Percentiles rank a stretch among this genome's conserved stretches.
phyloP scores from a whole-genome alignment of 345 rosid species.

The Ceriops decandra region DNA sequence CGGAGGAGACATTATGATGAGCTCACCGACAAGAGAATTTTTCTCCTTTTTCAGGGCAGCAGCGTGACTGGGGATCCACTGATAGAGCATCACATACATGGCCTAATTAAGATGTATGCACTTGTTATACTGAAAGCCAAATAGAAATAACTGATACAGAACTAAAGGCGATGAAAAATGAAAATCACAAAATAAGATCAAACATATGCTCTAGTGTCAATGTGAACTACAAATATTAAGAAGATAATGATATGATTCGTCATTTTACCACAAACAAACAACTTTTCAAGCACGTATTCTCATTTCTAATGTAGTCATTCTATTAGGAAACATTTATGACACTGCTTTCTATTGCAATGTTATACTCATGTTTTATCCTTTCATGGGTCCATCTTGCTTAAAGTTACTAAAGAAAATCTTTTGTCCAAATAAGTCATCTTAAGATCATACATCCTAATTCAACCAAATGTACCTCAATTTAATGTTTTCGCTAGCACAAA shows the following conservation, averaged over 20 bases:
- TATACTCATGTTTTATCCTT: not conserved
- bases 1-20: conserved; percentile 16
- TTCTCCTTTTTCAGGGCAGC: conserved; percentile 79
- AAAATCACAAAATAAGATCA: not conserved
- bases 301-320: too few species aligned
- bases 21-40: conserved; percentile 95
- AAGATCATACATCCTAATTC: not conserved
- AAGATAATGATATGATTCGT: too few species aligned
- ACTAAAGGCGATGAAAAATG: not conserved
- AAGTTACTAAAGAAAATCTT: not conserved
- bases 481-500: too few species aligned
- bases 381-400: not conserved
- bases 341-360: too few species aligned
- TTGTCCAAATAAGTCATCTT: not conserved
- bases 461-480: not conserved
- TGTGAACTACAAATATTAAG: too few species aligned
- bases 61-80: conserved; percentile 65
- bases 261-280: too few species aligned
- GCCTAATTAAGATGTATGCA: conserved; percentile 36
- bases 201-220: not conserved
- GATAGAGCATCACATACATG: conserved; percentile 84
- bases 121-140: not conserved
- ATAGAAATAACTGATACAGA: not conserved
- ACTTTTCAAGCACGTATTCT: too few species aligned
- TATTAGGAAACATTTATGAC: too few species aligned